These are phyloP conservation scores for Solanum hybrid DNA, from an alignment of 305 asterid species.

Conservation along the genomic window DNA sequence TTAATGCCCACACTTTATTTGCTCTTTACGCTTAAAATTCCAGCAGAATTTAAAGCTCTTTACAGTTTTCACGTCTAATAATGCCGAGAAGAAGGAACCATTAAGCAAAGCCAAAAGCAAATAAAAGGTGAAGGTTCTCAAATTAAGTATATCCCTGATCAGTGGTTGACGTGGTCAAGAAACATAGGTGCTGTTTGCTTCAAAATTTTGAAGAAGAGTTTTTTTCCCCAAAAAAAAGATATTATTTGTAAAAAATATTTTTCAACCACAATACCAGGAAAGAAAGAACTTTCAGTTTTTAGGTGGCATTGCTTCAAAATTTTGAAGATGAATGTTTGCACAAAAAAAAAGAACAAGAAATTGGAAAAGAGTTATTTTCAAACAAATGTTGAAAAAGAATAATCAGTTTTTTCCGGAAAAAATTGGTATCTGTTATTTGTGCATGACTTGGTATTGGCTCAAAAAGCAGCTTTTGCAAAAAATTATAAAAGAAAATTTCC, in stretches of 20 bases:
- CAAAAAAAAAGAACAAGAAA: neutral
- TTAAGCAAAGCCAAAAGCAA: neutral
- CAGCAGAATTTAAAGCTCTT: neutral
- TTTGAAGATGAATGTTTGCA: neutral
- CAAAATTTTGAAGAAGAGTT: neutral
- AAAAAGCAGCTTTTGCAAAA: neutral
- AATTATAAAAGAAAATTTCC: neutral
- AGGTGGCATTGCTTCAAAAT: neutral
- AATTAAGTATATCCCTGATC: neutral
- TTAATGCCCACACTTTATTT: neutral
- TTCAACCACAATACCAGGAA: neutral
- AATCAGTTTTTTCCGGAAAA: neutral
- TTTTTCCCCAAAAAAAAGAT: neutral
- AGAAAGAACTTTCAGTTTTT: neutral
- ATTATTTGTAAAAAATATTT: neutral
- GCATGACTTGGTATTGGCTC: neutral
- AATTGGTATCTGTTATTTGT: neutral
- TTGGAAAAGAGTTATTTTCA: neutral
- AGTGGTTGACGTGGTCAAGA: neutral
- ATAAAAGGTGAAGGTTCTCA: neutral
- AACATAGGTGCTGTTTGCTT: neutral
- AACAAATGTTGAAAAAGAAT: neutral
- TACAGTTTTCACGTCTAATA: neutral
- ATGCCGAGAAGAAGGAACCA: neutral
- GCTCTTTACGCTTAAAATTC: neutral